Percentiles rank a stretch among this genome's conserved stretches.
Evolutionary conservation across 2,329 filamentous ascomycete genomes (phyloP).

Genomic region (Clarireedia monteithiana): DNA sequence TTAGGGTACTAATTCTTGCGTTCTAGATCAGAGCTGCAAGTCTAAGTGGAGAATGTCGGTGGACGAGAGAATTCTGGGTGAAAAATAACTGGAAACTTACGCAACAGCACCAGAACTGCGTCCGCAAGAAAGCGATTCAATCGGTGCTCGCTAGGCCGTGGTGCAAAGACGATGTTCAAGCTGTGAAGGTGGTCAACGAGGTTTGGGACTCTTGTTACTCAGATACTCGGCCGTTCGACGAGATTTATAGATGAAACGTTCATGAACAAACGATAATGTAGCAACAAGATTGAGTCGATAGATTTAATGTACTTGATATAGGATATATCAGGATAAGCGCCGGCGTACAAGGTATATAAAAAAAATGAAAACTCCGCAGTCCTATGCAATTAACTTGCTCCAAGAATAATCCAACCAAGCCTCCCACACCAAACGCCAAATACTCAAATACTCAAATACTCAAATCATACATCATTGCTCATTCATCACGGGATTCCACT

Average conservation of each 20-base stretch:
- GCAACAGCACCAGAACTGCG: slow-evolving; percentile 90
- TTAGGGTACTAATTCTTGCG: slow-evolving; percentile 13
- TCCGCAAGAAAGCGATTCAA: slow-evolving; percentile 69
- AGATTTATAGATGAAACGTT: slow-evolving; percentile 69
- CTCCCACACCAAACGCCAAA: slow-evolving; percentile 13
- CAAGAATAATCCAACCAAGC: neutral
- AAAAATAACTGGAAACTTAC: slow-evolving; percentile 82
- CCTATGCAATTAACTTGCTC: slow-evolving; percentile 22
- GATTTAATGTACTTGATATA: slow-evolving; percentile 3
- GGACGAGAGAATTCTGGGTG: slow-evolving; percentile 76
- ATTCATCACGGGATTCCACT: slow-evolving; percentile 18
- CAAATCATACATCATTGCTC: slow-evolving; percentile 22
- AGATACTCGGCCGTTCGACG: slow-evolving; percentile 92
- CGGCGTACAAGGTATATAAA: slow-evolving; percentile 21
- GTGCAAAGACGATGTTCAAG: slow-evolving; percentile 81
- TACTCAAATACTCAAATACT: slow-evolving; percentile 19
- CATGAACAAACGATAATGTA: slow-evolving; percentile 1
- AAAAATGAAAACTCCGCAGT: slow-evolving; percentile 24
- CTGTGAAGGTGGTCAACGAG: slow-evolving; percentile 81
- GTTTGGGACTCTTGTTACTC: slow-evolving; percentile 98
- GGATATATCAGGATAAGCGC: slow-evolving; percentile 23
- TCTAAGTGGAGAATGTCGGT: slow-evolving; percentile 89
- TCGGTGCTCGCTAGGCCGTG: slow-evolving; percentile 71
- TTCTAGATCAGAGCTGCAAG: slow-evolving; percentile 81
- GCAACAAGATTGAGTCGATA: slow-evolving; percentile 1